A percentile compares a stretch with the other conserved stretches of the same genome.
Conservation (phyloP, 495 filamentous ascomycete species). For the Aspergillus biplanus region DNA sequence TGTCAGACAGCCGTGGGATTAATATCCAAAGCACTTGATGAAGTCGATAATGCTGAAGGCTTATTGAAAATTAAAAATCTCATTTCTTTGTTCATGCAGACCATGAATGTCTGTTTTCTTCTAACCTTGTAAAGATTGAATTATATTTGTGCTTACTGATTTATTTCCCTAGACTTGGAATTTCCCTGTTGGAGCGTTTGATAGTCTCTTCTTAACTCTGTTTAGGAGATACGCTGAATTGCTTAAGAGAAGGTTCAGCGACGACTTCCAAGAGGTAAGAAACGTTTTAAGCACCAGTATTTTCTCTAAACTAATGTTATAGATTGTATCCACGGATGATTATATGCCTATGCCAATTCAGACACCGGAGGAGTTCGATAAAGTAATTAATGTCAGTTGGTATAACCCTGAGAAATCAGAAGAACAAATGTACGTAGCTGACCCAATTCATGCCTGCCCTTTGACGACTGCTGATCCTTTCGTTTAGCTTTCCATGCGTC, state of each 20-base stretch:
- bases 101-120: constrained; percentile 72
- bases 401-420: constrained; percentile 81
- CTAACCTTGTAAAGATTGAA: neutral
- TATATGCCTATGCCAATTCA: constrained; percentile 99
- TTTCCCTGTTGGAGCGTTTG: constrained; percentile 79
- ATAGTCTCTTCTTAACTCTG: constrained; percentile 78
- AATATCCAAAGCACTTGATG: constrained; percentile 73
- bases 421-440: constrained; percentile 67
- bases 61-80: constrained; percentile 90
- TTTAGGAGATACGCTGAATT: constrained; percentile 93
- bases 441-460: neutral
- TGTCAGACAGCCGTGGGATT: constrained; percentile 82
- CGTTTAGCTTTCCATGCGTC: constrained; percentile 78
- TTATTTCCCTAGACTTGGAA: constrained; percentile 72
- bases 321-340: constrained; percentile 95
- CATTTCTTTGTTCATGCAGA: constrained; percentile 93
- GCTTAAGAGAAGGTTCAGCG: constrained; percentile 86
- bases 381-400: constrained; percentile 92
- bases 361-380: constrained; percentile 87
- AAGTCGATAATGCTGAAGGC: constrained; percentile 80
- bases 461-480: constrained; percentile 17
- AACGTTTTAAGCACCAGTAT: neutral
- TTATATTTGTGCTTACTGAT: constrained; percentile 6
- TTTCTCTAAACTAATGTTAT: constrained; percentile 19
- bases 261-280: constrained; percentile 86